Evolutionary conservation across 129 eudicot genomes (phyloP), one percentile per base, ranked within the genome.

Genomic region (Artemisia argyi): DNA sequence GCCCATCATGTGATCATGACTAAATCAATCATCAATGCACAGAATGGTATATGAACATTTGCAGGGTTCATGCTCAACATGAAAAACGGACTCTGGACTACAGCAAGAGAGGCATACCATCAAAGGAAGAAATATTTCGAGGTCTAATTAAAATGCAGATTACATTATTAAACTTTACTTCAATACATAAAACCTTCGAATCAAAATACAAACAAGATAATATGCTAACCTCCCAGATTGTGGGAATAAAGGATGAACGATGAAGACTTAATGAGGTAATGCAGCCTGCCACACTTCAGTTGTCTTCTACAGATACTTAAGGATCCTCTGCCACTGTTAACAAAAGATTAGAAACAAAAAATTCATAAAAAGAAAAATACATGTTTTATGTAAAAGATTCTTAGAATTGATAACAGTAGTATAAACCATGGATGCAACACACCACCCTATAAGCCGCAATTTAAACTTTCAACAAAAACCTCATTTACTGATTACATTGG

Each of bases 101-200:
- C 30, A 26, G 30, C 30, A 26, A 26, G 30, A 26, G 30, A 26
- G 30, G 30, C 30, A 26, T 26, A 26, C 3, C 30, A 26, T 26
- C 30, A 26, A 26, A 0, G 4, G 30, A 26, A 26, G 3, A 26
- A 26, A 26, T 26, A 26, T 3, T 26, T 26, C 30, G 30, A 26
- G 30, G 30, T 26, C 14, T n/a, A 12, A n/a, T 15, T 11, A 61
- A n/a, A 69, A 58, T 51, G 53, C 8, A 18, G 81, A 62, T 78
- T 35, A 63, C 52, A 69, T 77, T 70, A 62, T 61, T 52, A 22
- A 51, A 63, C 49, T 69, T 30, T 42, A 52, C 76, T 46, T 71
- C 35, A 44, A 69, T 71, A 62, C 81, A 52, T 77, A 77, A 52
- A 52, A 69, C 44, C 65, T 52, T 70, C 65, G 71, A 61, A 57